Evolutionary conservation across 2,329 filamentous ascomycete genomes (phyloP), one percentile per base, ranked within the genome.

Genomic region (Neurospora sp.): DNA sequence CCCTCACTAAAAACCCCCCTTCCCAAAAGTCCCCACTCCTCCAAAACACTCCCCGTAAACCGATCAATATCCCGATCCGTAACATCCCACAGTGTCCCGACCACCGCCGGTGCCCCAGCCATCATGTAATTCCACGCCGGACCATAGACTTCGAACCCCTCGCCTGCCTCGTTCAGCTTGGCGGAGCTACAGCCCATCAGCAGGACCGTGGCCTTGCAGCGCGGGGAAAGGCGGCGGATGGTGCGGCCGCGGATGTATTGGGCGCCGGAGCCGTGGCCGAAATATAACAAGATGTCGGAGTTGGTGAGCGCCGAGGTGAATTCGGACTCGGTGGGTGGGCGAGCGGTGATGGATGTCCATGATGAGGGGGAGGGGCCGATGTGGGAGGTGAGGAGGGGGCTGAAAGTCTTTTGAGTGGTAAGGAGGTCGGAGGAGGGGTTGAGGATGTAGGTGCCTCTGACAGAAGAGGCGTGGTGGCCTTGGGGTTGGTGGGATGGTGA

Each of bases 41-140:
- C 91, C 78, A 97, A 91, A 2, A 91, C 83, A 36, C 86, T 85
- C 40, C 90, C 88, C 0, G 94, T 92, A 79, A 97, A 97, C 19
- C 94, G 91, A 82, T 99, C 96, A 78, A 97, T 97, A 79, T 99
- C 96, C 76, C 92, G 92, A 79, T 99, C 96, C 10, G 96, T 99
- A 67, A 99, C 96, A 79, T 99, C 96, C 96, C 96, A 99, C 43
- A 99, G 84, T 17, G 94, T 97, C 66, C 93, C 96, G 2, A 98
- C 89, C 10, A 98, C 88, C 0, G 95, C 93, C 3, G 93, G 93
- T 74, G 87, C 89, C 1, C 93, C 95, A 0, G 93, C 94, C 74
- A 95, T 89, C 81, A 99, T 89, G 81, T 98, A 98, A 75, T 94
- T 93, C 82, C 94, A 89, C 33, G 96, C 92, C 69, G 95, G 93